Percentiles rank a stretch among this genome's conserved stretches.
Conservation (phyloP, 805 yeast genomes). For the Ogataea corticis region DNA sequence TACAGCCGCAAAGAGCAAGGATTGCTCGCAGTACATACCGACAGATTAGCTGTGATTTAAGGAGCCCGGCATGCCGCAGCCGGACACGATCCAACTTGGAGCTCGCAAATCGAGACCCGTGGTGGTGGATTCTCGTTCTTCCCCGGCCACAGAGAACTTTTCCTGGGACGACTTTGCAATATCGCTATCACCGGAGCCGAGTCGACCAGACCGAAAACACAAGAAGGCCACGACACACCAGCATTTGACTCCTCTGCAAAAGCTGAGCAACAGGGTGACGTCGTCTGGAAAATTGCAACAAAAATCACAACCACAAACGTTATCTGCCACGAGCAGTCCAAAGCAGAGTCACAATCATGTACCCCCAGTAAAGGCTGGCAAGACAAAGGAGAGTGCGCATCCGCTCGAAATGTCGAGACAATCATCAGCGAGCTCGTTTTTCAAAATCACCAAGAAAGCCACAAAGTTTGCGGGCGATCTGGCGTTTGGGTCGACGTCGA, state of each 20-base stretch:
- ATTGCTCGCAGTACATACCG: constrained; percentile 1
- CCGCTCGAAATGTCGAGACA: constrained; percentile 16
- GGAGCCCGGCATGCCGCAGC: background rate
- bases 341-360: background rate
- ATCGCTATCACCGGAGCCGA: background rate
- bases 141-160: background rate
- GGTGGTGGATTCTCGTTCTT: background rate
- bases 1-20: constrained; percentile 1
- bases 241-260: constrained; percentile 11
- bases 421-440: constrained; percentile 13
- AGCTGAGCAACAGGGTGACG: constrained; percentile 1
- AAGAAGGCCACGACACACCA: constrained; percentile 6
- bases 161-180: background rate
- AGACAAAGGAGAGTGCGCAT: constrained; percentile 1
- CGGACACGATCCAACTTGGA: too few relatives aligned
- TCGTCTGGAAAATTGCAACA: background rate
- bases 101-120: too few relatives aligned
- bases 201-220: background rate
- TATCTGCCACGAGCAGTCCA: background rate
- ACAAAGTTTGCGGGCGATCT: constrained; percentile 33
- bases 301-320: background rate
- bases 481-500: constrained; percentile 30
- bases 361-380: background rate
- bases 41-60: background rate
- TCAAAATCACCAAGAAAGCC: constrained; percentile 30